Evolutionary conservation across 2,329 filamentous ascomycete species (phyloP), one percentile per base, ranked within the genome.

Genomic region (Fusarium drepaniforme): DNA sequence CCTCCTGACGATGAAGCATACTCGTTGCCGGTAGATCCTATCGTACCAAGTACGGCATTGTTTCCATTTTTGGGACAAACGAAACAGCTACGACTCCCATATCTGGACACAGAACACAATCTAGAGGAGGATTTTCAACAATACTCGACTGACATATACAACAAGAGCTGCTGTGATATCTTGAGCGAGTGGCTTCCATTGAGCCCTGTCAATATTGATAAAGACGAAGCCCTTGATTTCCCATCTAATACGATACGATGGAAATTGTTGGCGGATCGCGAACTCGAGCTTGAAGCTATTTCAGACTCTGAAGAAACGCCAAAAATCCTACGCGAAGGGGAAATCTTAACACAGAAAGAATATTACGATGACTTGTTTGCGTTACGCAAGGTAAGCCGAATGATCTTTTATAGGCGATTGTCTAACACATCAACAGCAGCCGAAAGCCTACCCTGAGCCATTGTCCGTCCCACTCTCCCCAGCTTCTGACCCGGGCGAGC

Each of bases 131-230:
- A 83, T 56, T 7, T 75, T 13, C 66, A 70, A 28, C 66, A 79
- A 21, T 77, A 81, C 57, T 16, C 74, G 18, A 23, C 42, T 3
- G 64, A 73, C 8, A 64, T 82, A 25, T 63, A 51, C 6, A 21
- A 58, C 16, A 77, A 75, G 63, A 63, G 35, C 16, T 64, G 64
- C 25, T 75, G 77, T 63, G 68, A 77, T 53, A 61, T 83, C 5
- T 59, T 74, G 5, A 44, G 46, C 0, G 66, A 78, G 44, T 84
- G 82, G 81, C 77, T 84, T 13, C 82, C 82, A 15, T 61, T 84
- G 1, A 72, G 64, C 18, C 57, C 74, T 7, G 68, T 78, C 8
- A 67, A 71, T 23, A 5, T 30, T 8, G 74, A 77, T 2, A 78
- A 72, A 3, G 81, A 83, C 11, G 79, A 82, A 59, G 77, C 80